A percentile compares a stretch with the other conserved stretches of the same genome.
Conservation (phyloP, 129 eudicot species). For the Daucus carota region DH1_v3.0 NC_030383.2:40679001-40679500, state of each 20-base stretch:
- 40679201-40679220: slow-evolving; percentile 93
- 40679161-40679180: slow-evolving; percentile 14
- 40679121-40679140: neutral
- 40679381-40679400: neutral
- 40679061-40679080: slow-evolving; percentile 60
- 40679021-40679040: slow-evolving; percentile 87
- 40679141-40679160: neutral
- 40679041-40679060: slow-evolving; percentile 74
- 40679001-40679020: slow-evolving; percentile 61
- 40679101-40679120: neutral
- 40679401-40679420: neutral
- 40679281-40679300: slow-evolving; percentile 6
- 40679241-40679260: slow-evolving; percentile 93
- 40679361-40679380: neutral
- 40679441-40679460: neutral
- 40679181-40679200: slow-evolving; percentile 94
- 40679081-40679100: slow-evolving; percentile 10
- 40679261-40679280: slow-evolving; percentile 39
- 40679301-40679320: neutral
- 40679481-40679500: neutral
- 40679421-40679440: neutral
- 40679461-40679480: neutral
- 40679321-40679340: neutral
- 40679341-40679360: neutral
- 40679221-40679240: slow-evolving; percentile 94